Evolutionary conservation across 129 eudicot species (phyloP).

Genomic region (Dittrichia graveolens): DNA sequence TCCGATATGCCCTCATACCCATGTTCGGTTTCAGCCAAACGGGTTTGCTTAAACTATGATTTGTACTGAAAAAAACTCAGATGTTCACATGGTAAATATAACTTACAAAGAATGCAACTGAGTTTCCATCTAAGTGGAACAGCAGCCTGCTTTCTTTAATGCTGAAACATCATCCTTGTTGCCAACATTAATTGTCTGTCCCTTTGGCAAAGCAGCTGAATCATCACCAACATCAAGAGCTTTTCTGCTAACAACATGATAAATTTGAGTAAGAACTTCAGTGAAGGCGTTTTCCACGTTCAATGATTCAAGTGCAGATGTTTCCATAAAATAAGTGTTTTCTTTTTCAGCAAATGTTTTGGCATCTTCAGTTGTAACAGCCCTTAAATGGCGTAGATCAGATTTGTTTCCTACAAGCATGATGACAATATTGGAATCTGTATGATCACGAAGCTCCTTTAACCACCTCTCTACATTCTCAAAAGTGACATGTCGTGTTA

Average conservation of each 20-base stretch:
- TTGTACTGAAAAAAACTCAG: slow-evolving; percentile 7
- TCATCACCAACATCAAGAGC: slow-evolving; percentile 70
- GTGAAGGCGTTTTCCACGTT: slow-evolving; percentile 74
- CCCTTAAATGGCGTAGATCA: slow-evolving; percentile 68
- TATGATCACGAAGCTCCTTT: slow-evolving; percentile 76
- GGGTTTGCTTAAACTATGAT: slow-evolving; percentile 32
- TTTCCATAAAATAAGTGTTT: slow-evolving; percentile 69
- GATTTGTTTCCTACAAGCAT: slow-evolving; percentile 87
- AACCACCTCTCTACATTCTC: slow-evolving; percentile 80
- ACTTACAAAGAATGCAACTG: slow-evolving; percentile 21
- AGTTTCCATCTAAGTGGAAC: slow-evolving; percentile 50
- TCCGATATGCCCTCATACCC: slow-evolving; percentile 19
- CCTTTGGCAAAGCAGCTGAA: slow-evolving; percentile 61
- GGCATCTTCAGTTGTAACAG: slow-evolving; percentile 66
- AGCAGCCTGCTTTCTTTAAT: slow-evolving; percentile 65
- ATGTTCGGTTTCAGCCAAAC: slow-evolving; percentile 11
- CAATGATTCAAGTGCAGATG: slow-evolving; percentile 72
- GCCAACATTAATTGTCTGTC: slow-evolving; percentile 66
- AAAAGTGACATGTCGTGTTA: too few relatives aligned
- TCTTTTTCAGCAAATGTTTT: slow-evolving; percentile 62
- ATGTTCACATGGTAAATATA: slow-evolving; percentile 20
- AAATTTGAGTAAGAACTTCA: slow-evolving; percentile 71
- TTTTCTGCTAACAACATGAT: slow-evolving; percentile 64
- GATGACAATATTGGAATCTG: slow-evolving; percentile 67
- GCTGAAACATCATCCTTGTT: slow-evolving; percentile 72